Evolutionary conservation across 768 basidiomycete species (phyloP), one percentile per base, ranked within the genome.

Genomic region (Lentinula detonsa): DNA sequence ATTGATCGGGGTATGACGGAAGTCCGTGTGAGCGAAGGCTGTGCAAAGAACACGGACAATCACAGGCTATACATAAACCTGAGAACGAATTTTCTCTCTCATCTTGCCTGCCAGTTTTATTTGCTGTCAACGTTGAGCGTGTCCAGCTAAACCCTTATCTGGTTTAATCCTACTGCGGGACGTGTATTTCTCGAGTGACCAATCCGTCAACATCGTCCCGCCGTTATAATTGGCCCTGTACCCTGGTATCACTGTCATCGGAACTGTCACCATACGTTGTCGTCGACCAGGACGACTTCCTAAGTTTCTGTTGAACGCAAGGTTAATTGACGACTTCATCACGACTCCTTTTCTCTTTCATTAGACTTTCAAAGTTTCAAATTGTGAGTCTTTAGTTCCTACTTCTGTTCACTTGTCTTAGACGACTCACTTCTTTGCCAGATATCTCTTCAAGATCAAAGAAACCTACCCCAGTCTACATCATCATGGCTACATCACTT

Each of bases 101-200:
- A 46, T 21, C 18, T 46, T 43, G n/a, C 11, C 16, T 43, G 39
- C 39, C 39, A 11, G 15, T 45, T 45, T 18, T 45, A 45, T 46
- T 11, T 46, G 45, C 45, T 46, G 45, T 46, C 53, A 54, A 54
- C 53, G 53, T 35, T 54, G 53, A 54, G 53, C 53, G 53, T 54
- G 53, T 54, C 53, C 33, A 54, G 37, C 37, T 11, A 11, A n/a
- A 37, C 13, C 53, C 18, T 21, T 16, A 54, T 37, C 34, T 5
- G 53, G 53, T 7, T 11, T 21, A 54, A 21, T 21, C 18, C 33
- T 37, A 35, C 53, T 54, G 53, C 53, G 53, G 53, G 53, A 21
- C 53, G 34, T 54, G 53, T 54, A 39, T 39, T 39, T 13, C 34
- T 37, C 34, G 31, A 21, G 50, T 28, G 33, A 49, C 4, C 50